Evolutionary conservation across 352 stramenopile species (phyloP).

Genomic region (Phytopythium oedochilum): DNA sequence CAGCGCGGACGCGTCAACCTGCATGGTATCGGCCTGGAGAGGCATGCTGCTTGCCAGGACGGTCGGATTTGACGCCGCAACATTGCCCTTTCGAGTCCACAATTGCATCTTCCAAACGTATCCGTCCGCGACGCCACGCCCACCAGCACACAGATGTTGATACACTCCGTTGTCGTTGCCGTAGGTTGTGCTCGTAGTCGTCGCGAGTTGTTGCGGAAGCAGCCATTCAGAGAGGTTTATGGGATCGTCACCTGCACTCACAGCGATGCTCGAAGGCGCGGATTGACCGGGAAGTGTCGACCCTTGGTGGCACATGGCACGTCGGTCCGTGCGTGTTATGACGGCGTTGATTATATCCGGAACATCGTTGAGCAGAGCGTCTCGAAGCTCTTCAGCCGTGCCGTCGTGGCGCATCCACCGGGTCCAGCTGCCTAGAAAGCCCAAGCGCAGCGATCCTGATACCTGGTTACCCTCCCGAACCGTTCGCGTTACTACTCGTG

Average conservation of each 20-base stretch:
- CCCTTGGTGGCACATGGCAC: conserved; percentile 42
- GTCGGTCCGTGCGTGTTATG: conserved; percentile 71
- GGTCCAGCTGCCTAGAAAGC: conserved; percentile 61
- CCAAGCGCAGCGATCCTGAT: conserved; percentile 80
- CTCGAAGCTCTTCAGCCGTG: conserved; percentile 50
- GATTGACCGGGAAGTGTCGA: conserved; percentile 54
- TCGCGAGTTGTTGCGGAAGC: conserved; percentile 11
- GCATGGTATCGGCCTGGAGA: conserved; percentile 30
- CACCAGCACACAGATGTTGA: conserved; percentile 60
- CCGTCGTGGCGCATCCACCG: conserved; percentile 63
- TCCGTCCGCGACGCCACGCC: conserved; percentile 67
- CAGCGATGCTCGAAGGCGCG: conserved; percentile 25
- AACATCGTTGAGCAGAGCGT: conserved; percentile 36
- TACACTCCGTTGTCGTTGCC: background rate
- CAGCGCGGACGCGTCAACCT: conserved; percentile 33
- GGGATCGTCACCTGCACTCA: conserved; percentile 19
- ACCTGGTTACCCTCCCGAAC: conserved; percentile 84
- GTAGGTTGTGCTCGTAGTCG: background rate
- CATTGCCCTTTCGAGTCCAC: conserved; percentile 84
- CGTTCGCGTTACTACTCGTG: conserved; percentile 67
- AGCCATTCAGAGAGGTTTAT: conserved; percentile 50
- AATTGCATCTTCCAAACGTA: conserved; percentile 92
- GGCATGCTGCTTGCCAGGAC: conserved; percentile 22
- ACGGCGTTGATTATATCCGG: conserved; percentile 53
- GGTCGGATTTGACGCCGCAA: conserved; percentile 73